Conservation (phyloP, 2,329 filamentous ascomycete species). For the Colletotrichum caudatum region DNA sequence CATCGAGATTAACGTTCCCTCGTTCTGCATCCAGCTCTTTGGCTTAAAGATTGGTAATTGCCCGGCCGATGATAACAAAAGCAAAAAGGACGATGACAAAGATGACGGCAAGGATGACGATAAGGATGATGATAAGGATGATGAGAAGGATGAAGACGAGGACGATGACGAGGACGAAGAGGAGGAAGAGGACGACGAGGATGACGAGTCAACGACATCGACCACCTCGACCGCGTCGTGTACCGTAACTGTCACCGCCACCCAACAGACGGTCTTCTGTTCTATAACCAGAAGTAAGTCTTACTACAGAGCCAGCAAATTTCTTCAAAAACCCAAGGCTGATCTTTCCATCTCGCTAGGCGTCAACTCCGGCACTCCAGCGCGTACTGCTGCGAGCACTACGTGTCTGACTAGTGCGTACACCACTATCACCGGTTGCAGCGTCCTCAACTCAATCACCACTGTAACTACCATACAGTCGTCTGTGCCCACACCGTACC, state of each 20-base stretch:
- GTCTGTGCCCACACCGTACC: background rate
- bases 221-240: constrained; percentile 21
- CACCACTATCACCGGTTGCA: constrained; percentile 33
- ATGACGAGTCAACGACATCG: background rate
- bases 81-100: background rate
- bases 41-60: constrained; percentile 19
- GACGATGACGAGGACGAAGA: no score
- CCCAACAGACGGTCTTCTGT: constrained; percentile 34
- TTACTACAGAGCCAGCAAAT: background rate
- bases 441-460: constrained; percentile 20
- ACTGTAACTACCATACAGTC: constrained; percentile 1
- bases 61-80: background rate
- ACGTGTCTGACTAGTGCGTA: constrained; percentile 13
- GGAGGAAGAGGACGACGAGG: no score
- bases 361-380: background rate
- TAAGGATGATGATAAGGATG: no score
- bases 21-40: constrained; percentile 25
- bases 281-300: constrained; percentile 28
- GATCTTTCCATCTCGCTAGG: background rate
- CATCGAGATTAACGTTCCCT: constrained; percentile 12
- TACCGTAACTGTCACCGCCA: constrained; percentile 30
- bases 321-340: background rate
- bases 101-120: background rate
- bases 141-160: no score
- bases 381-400: background rate